Conservation (phyloP, 371 early-diverging fungal species). For the Massospora cicadina region DNA sequence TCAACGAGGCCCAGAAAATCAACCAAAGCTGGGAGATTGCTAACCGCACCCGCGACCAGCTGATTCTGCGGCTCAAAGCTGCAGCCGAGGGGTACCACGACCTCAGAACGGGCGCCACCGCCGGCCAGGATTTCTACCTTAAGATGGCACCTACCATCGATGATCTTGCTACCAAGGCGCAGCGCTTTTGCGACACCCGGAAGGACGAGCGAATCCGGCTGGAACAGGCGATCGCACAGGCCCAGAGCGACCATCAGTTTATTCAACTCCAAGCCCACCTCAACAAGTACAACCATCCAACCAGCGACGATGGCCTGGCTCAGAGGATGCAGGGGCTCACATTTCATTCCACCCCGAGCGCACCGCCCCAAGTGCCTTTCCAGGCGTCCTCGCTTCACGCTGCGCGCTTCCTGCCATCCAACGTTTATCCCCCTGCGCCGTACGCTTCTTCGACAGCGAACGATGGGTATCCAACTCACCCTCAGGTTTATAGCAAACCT, state of each 20-base stretch:
- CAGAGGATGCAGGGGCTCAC: background rate
- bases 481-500: background rate
- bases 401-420: background rate
- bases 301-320: background rate
- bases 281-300: background rate
- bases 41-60: constrained; percentile 33
- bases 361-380: background rate
- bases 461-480: background rate
- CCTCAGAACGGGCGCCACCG: constrained; percentile 45
- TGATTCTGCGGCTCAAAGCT: constrained; percentile 35
- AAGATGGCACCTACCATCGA: background rate
- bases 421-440: background rate
- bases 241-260: background rate
- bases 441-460: background rate
- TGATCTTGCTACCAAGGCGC: background rate
- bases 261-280: background rate
- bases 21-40: constrained; percentile 46
- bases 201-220: background rate
- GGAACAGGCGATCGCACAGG: background rate
- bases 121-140: constrained; percentile 6
- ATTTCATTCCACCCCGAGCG: background rate
- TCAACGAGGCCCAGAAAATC: constrained; percentile 44
- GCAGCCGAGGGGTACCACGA: constrained; percentile 33
- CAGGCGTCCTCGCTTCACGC: background rate
- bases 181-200: background rate